Evolutionary conservation across 352 stramenopile genomes (phyloP).

Genomic region (Phytophthora crassamura): DNA sequence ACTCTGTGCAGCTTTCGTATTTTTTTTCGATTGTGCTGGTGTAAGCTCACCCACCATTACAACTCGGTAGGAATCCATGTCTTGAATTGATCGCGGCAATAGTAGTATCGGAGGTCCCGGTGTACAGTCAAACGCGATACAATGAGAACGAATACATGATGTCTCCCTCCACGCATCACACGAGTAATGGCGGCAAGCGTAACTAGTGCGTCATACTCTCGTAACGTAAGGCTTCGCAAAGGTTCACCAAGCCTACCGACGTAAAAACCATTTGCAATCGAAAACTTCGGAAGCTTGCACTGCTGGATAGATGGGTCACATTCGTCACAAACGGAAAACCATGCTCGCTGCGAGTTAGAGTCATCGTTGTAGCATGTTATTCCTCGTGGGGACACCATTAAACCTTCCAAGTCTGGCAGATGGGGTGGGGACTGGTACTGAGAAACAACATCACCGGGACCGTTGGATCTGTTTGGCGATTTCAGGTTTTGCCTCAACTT

Average conservation of each 20-base stretch:
- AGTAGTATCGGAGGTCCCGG: neutral
- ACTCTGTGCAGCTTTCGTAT: neutral
- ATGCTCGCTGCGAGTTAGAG: neutral
- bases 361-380: constrained; percentile 2
- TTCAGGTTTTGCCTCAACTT: neutral
- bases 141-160: too few species aligned
- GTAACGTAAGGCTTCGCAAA: neutral
- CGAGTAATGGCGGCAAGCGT: neutral
- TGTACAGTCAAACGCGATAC: too few species aligned
- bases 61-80: neutral
- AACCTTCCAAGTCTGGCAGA: neutral
- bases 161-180: neutral
- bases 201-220: neutral
- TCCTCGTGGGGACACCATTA: neutral
- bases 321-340: neutral
- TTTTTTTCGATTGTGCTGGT: neutral
- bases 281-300: constrained; percentile 1
- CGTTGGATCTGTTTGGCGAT: neutral
- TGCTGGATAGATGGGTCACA: neutral
- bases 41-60: neutral
- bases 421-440: neutral
- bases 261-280: constrained; percentile 3
- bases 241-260: neutral
- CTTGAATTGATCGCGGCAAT: neutral
- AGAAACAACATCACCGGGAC: neutral